Evolutionary conservation across 2,329 filamentous ascomycete genomes (phyloP).

Genomic region (Cytospora schulzeri): DNA sequence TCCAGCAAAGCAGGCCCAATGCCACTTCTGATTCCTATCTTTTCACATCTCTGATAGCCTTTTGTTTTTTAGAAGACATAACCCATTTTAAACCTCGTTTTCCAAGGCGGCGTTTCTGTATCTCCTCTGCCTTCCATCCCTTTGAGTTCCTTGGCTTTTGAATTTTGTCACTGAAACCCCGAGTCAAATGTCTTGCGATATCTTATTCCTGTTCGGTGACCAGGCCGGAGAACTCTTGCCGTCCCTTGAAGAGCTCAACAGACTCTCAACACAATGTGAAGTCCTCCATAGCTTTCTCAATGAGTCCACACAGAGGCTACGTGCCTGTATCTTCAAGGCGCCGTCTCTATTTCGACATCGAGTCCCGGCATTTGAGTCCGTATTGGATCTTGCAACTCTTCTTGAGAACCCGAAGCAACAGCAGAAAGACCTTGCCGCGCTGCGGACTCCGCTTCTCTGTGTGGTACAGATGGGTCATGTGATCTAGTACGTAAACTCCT

Average conservation of each 20-base stretch:
- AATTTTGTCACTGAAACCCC: not conserved
- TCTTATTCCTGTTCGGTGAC: slow-evolving; percentile 28
- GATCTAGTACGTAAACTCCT: not conserved
- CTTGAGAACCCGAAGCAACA: not conserved
- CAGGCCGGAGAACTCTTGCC: slow-evolving; percentile 26
- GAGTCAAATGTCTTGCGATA: slow-evolving; percentile 17
- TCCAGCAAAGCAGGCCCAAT: too few relatives aligned
- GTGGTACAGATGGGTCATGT: not conserved
- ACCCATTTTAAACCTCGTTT: too few relatives aligned
- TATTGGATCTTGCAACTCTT: not conserved
- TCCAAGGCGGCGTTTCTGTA: not conserved
- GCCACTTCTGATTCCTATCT: too few relatives aligned
- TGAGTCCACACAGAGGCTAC: not conserved
- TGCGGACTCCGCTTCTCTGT: not conserved
- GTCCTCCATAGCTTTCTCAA: not conserved
- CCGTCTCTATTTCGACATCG: not conserved
- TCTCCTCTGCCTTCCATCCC: not conserved
- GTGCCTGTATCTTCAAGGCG: not conserved
- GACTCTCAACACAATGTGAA: not conserved
- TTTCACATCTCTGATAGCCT: too few relatives aligned
- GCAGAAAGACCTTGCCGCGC: not conserved
- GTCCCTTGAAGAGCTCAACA: slow-evolving; percentile 15
- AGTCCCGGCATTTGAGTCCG: not conserved
- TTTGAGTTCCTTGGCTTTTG: too few relatives aligned
- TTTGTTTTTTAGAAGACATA: too few relatives aligned